A percentile compares a stretch with the other conserved stretches of the same genome.
phyloP scores from a whole-genome alignment of 192 early-diverging fungal species.

The Entomortierella chlamydospora region DNA sequence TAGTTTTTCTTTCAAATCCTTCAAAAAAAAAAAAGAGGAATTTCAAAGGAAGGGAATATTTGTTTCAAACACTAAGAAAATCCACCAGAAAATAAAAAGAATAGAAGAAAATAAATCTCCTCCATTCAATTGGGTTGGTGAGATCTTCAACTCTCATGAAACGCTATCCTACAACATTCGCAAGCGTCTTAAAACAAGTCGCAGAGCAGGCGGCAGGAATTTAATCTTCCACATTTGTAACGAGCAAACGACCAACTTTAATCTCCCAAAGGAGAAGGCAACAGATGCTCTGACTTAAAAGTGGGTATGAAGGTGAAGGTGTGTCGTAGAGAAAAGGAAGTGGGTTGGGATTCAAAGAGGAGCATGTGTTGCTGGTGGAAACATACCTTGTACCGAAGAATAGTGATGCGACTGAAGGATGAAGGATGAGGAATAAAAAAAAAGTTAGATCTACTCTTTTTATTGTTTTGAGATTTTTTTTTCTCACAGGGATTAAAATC shows the following conservation, averaged over 20 bases:
- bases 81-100: slow-evolving; percentile 18
- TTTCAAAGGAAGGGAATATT: slow-evolving; percentile 41
- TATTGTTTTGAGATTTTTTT: neutral
- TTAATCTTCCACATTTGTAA: slow-evolving; percentile 59
- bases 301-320: slow-evolving; percentile 20
- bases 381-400: neutral
- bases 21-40: neutral
- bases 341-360: too few relatives aligned
- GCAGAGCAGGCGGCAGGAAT: slow-evolving; percentile 54
- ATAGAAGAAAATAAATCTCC: too few relatives aligned
- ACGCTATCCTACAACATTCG: slow-evolving; percentile 53
- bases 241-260: slow-evolving; percentile 54
- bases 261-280: slow-evolving; percentile 19
- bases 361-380: too few relatives aligned
- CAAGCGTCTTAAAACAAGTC: slow-evolving; percentile 57
- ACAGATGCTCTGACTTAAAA: slow-evolving; percentile 59
- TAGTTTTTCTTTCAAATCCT: slow-evolving; percentile 7
- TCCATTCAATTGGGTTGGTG: slow-evolving; percentile 19
- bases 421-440: neutral
- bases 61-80: slow-evolving; percentile 56
- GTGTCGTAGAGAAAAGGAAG: neutral
- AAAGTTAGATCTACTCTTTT: neutral
- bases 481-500: neutral
- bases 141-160: slow-evolving; percentile 60
- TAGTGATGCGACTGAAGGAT: slow-evolving; percentile 1